These are phyloP conservation scores for Bidens hawaiensis DNA, from an alignment of 140 eudicot genomes.

Conservation along the genomic window DNA sequence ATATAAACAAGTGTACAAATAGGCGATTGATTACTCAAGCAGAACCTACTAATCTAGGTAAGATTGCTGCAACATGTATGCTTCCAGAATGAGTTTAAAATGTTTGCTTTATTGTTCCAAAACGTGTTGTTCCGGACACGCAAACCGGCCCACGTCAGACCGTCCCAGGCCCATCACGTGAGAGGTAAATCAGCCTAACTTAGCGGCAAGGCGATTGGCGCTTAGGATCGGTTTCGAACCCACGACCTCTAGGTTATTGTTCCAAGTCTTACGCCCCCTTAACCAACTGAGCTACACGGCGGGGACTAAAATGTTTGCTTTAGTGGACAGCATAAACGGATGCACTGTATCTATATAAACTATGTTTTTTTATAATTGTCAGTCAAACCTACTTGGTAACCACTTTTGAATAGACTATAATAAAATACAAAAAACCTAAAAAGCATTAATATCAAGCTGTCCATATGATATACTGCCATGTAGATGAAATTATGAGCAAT, in stretches of 20 bases:
- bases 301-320: no score
- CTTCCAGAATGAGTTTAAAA: not conserved
- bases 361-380: not conserved
- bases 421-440: not conserved
- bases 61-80: not conserved
- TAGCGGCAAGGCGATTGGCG: no score
- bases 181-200: no score
- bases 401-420: not conserved
- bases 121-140: no score
- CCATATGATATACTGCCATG: not conserved
- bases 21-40: not conserved
- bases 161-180: no score
- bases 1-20: constrained; percentile 6
- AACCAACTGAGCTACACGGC: no score
- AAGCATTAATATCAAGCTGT: not conserved
- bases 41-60: not conserved
- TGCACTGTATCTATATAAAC: not conserved
- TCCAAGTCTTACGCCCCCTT: no score
- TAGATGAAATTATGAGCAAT: not conserved
- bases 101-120: no score
- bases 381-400: not conserved
- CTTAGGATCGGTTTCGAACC: no score
- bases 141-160: no score
- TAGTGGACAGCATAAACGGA: not conserved
- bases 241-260: no score